Base-by-base conservation (phyloP, 176 grass and related monocot genomes). In the Alopecurus myosuroides region DNA sequence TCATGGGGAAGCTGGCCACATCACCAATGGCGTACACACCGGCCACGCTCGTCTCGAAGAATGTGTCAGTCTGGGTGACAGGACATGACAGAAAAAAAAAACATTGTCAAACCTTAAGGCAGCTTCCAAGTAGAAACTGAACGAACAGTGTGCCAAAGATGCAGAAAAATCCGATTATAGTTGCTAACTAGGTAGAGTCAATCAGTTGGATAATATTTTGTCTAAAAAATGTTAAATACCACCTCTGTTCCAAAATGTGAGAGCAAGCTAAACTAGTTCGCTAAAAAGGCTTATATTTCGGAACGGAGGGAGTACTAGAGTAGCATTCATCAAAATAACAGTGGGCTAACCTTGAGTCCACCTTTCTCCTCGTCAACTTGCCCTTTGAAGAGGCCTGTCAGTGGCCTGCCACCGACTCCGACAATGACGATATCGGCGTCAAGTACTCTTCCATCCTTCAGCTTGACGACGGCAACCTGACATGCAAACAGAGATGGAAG, bases 1-100 rank as follows among this genome's bases (percentile, higher is more conserved):
- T 98, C 87, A 98, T 46, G n/a, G 93, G 93, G 64, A 98, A 98
- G 35, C 91, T 88, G 7, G 95, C 95, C 79, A 98, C 93, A 36
- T 98, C 95, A 48, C 93, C 95, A 2, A 98, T 94, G 67, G 95
- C 95, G 29, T 98, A 98, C 20, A 98, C 95, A 7, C 89, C 91
- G 11, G 87, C 72, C 44, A 98, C 75, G 26, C 89, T 98, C 46
- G 95, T 95, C 61, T 89, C 86, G 74, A 98, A 98, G 91, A 95
- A 95, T 7, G 85, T 34, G 85, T 98, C 93, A 30, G 95, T 95
- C 95, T 98, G 62, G 40, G 79, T 37, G 49, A 37, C 12, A 63
- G 26, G 13, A 45, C 1, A 72, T 4, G 40, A 48, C 15, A 18
- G 41, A 44, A 61, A 61, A 84, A 0, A 77, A 44, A 61, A 61